Conservation (phyloP, 441 rosid genomes). For the Syzygium syzygioides region DNA sequence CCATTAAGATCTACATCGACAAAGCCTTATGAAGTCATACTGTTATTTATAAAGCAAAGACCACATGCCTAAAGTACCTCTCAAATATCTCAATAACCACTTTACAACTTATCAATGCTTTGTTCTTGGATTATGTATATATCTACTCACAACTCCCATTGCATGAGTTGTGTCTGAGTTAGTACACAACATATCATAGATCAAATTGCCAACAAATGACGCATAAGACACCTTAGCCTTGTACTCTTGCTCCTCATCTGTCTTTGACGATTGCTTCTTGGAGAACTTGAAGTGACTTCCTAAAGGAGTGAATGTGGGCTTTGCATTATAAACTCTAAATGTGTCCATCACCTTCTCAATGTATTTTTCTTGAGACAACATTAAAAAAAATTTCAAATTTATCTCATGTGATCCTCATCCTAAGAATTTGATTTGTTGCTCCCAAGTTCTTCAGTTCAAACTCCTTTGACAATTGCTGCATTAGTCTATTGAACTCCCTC, state of each 20-base stretch:
- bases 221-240: background rate
- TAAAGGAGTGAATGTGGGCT: background rate
- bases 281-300: background rate
- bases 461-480: background rate
- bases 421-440: background rate
- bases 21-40: background rate
- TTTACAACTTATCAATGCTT: background rate
- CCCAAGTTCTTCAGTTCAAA: background rate
- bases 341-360: background rate
- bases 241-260: background rate
- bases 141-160: background rate
- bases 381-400: background rate
- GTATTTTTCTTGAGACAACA: background rate
- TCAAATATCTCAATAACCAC: background rate
- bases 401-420: background rate
- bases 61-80: background rate
- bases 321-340: background rate
- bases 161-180: background rate
- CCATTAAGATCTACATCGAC: accelerated
- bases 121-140: background rate
- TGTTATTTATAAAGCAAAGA: background rate
- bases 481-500: background rate
- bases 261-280: background rate
- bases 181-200: background rate
- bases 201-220: accelerated